Base-by-base conservation (phyloP, 441 rosid genomes). In the Brassica balearica region DNA sequence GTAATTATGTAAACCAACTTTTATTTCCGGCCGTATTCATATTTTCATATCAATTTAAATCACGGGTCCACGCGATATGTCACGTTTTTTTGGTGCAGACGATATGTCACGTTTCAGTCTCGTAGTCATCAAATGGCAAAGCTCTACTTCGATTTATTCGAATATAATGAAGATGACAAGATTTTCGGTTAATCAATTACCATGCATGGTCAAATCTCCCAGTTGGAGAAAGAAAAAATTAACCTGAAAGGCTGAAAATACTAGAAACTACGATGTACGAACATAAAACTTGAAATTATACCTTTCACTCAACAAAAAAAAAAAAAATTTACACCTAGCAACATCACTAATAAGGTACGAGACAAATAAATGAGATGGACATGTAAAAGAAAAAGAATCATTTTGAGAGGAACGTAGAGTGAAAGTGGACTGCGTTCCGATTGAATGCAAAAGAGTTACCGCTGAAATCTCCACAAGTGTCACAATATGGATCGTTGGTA, bases 61-160 rank as follows among this genome's bases (percentile, higher is more conserved):
- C 46, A 75, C 36, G 60, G 73, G 68, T 67, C 73, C 60, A 67
- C 41, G 8, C 43, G 38, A 34, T 34, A 34, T 34, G 38, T 34
- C 38, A 34, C 38, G 38, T 34, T 34, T 34, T 34, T 32, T 34
- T 34, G 38, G 38, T 34, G 38, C 38, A 34, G 0, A 34, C 4
- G 10, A 68, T 43, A 43, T 43, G 51, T 43, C 51, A 11, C n/a
- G 51, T 43, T 14, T 48, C 56, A 48, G 56, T 48, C 17, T 48
- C 19, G 2, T n/a, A n/a, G 8, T 48, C 56, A 48, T 48, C 56
- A 12, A 48, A 5, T n/a, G 2, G 56, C 56, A 5, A 48, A 48
- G 1, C 17, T 48, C 56, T 48, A 48, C 56, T 48, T 48, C 9
- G 56, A 14, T 48, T 1, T 48, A n/a, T 48, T 48, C 56, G 17